These are phyloP conservation scores for Rosa rugosa DNA, from an alignment of 306 rosid genomes.

Conservation along the genomic window DNA sequence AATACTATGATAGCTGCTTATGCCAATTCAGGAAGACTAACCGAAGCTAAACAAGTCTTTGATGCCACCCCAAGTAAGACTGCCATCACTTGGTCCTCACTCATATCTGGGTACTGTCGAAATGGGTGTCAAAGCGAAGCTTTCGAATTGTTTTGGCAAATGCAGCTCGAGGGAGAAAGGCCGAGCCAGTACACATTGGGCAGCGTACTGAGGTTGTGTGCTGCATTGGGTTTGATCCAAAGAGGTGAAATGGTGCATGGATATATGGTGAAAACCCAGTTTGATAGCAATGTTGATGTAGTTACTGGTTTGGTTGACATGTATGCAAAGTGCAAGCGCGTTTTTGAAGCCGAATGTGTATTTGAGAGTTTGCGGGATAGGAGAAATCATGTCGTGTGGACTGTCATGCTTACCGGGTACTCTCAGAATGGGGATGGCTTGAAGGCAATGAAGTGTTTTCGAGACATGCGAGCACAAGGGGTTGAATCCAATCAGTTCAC, in stretches of 20 bases:
- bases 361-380: slow-evolving; percentile 46
- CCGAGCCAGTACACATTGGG: slow-evolving; percentile 75
- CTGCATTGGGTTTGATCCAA: slow-evolving; percentile 52
- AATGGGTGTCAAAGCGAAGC: slow-evolving; percentile 58
- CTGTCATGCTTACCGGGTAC: slow-evolving; percentile 90
- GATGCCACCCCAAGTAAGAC: slow-evolving; percentile 40
- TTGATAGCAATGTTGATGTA: slow-evolving; percentile 53
- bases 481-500: slow-evolving; percentile 75
- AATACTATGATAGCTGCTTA: slow-evolving; percentile 75
- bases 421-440: slow-evolving; percentile 66
- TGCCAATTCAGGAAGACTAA: slow-evolving; percentile 55
- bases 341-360: slow-evolving; percentile 64
- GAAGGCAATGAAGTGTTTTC: slow-evolving; percentile 66
- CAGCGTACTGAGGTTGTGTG: slow-evolving; percentile 69
- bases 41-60: slow-evolving; percentile 67
- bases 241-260: slow-evolving; percentile 75
- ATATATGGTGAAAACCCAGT: slow-evolving; percentile 50
- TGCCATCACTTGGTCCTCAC: slow-evolving; percentile 76
- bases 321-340: slow-evolving; percentile 75
- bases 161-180: slow-evolving; percentile 63
- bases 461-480: slow-evolving; percentile 49
- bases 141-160: slow-evolving; percentile 54
- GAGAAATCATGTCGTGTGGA: slow-evolving; percentile 73
- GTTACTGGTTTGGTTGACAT: slow-evolving; percentile 84
- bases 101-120: slow-evolving; percentile 72